Percentiles rank a stretch among this genome's conserved stretches.
These are phyloP conservation scores for Coemansia sp. DNA, from an alignment of 192 early-diverging fungal species.

Conservation along the genomic window DNA sequence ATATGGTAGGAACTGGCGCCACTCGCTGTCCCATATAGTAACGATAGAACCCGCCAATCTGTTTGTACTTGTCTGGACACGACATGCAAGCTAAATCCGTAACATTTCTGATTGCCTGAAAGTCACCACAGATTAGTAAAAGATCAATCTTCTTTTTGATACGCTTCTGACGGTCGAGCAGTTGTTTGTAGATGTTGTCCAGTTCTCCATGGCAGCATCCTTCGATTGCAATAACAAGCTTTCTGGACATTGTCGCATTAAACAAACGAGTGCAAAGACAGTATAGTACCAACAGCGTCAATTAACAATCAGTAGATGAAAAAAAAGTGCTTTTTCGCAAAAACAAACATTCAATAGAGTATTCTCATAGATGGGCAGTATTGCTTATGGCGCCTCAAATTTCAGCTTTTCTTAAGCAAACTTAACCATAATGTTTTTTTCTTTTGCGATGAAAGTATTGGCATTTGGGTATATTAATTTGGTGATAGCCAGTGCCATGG, in stretches of 20 bases:
- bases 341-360: not conserved
- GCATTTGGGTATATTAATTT: no score
- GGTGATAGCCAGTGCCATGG: no score
- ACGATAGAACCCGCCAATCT: constrained; percentile 84
- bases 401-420: not conserved
- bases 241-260: constrained; percentile 17
- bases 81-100: constrained; percentile 79
- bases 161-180: constrained; percentile 53
- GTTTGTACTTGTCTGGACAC: constrained; percentile 82
- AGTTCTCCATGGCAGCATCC: constrained; percentile 97
- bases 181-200: constrained; percentile 79
- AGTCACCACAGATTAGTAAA: constrained; percentile 95
- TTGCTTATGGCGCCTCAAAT: not conserved
- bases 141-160: constrained; percentile 78
- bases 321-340: not conserved
- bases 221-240: constrained; percentile 76
- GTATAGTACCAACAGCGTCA: not conserved
- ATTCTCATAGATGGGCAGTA: not conserved
- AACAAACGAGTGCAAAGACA: not conserved
- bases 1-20: constrained; percentile 87
- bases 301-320: not conserved
- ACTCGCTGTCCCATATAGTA: constrained; percentile 83
- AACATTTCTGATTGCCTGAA: constrained; percentile 87
- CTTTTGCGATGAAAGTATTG: no score
- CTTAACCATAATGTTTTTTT: no score